Evolutionary conservation across 169 alveolate genomes (phyloP).

Genomic region (Eimeria maxima): DNA sequence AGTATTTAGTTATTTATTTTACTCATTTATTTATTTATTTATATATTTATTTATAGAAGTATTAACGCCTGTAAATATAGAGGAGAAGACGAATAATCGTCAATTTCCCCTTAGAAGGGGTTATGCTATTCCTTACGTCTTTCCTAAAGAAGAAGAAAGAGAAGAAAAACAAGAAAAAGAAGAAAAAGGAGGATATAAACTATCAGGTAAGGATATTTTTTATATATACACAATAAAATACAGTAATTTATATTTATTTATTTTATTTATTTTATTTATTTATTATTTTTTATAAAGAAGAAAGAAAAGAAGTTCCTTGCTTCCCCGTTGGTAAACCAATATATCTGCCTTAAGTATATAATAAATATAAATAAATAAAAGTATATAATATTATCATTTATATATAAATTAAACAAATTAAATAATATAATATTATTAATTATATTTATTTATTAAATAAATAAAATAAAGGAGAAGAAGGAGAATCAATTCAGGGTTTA

Average conservation of each 20-base stretch:
- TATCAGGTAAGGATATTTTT: no score
- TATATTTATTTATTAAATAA: no score
- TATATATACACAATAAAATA: no score
- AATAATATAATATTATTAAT: neutral
- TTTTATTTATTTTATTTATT: no score
- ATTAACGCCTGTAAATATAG: neutral
- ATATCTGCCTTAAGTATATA: no score
- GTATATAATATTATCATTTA: no score
- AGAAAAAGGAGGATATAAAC: no score
- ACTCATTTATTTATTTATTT: neutral
- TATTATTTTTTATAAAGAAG: no score
- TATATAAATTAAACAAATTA: no score
- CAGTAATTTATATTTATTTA: no score
- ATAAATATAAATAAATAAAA: no score
- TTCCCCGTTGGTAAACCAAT: neutral
- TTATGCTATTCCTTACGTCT: slow-evolving; percentile 32
- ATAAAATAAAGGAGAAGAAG: neutral
- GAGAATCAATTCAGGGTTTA: slow-evolving; percentile 11
- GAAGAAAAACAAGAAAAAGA: neutral
- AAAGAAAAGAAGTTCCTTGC: slow-evolving; percentile 16
- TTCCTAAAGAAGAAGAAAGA: neutral
- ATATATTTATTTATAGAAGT: neutral
- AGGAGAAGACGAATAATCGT: neutral
- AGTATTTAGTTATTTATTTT: neutral
- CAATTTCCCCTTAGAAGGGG: neutral